Conservation (phyloP, 2,329 filamentous ascomycete genomes). For the Colletotrichum sp. region DNA sequence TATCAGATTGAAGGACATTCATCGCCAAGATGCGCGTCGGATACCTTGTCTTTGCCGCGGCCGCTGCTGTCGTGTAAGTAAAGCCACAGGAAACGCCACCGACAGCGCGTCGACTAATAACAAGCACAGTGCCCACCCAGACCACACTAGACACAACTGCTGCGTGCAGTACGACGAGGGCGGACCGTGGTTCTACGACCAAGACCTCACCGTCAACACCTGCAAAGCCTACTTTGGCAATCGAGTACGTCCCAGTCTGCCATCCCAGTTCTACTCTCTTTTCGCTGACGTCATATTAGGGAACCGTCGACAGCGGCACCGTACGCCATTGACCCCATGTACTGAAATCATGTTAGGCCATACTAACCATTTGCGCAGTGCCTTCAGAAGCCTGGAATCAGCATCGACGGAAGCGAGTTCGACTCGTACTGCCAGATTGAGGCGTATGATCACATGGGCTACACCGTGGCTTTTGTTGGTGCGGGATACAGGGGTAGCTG, state of each 20-base stretch:
- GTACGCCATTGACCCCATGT: neutral
- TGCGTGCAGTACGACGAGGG: neutral
- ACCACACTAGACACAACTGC: neutral
- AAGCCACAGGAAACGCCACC: too few relatives aligned
- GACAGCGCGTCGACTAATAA: accelerated
- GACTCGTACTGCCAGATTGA: neutral
- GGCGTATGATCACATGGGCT: neutral
- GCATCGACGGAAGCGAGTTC: neutral
- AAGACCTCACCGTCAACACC: neutral
- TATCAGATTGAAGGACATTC: neutral
- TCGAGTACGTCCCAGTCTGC: accelerated
- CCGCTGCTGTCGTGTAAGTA: neutral
- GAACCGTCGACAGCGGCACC: neutral
- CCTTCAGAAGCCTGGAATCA: neutral
- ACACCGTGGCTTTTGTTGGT: neutral
- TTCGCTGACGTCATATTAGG: neutral
- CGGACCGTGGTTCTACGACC: neutral
- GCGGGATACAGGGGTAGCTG: neutral
- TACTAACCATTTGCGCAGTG: neutral
- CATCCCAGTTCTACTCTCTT: too few relatives aligned
- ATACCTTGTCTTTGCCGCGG: neutral
- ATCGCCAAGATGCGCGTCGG: neutral
- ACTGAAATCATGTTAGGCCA: neutral
- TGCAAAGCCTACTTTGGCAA: neutral
- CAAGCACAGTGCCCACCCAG: neutral